Conservation (phyloP, 2,329 filamentous ascomycete species). For the Verticillium nubilum region DNA sequence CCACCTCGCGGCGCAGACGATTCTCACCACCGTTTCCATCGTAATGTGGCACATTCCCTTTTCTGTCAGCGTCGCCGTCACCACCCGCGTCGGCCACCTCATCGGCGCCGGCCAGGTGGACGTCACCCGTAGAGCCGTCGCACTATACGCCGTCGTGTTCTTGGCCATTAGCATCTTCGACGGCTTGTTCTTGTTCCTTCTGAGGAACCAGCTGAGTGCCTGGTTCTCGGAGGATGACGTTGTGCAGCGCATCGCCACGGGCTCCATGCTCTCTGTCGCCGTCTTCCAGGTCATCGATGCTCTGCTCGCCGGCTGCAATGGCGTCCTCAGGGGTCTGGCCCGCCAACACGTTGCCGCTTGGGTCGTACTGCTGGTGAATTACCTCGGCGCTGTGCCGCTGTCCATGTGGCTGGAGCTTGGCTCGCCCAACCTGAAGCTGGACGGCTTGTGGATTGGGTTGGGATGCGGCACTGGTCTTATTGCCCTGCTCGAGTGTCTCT, state of each 20-base stretch:
- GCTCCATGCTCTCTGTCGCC: conserved; percentile 24
- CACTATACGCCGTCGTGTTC: conserved; percentile 27
- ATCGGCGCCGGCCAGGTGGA: conserved; percentile 29
- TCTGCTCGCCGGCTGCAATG: conserved; percentile 28
- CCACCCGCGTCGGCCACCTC: conserved; percentile 35
- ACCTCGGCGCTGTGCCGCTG: conserved; percentile 29
- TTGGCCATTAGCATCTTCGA: conserved; percentile 25
- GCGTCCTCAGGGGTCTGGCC: conserved; percentile 31
- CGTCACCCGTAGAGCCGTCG: conserved; percentile 22
- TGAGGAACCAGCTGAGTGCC: conserved; percentile 21
- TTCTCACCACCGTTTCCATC: conserved; percentile 33
- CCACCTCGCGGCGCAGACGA: conserved; percentile 34
- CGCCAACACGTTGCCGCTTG: conserved; percentile 30
- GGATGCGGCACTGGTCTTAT: conserved; percentile 25
- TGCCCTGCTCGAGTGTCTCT: conserved; percentile 22
- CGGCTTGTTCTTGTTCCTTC: conserved; percentile 21
- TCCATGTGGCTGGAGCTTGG: conserved; percentile 32
- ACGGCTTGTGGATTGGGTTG: conserved; percentile 29
- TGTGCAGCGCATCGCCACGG: conserved; percentile 21
- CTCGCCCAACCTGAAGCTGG: conserved; percentile 20
- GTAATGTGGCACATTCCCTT: conserved; percentile 38
- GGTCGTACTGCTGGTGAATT: conserved; percentile 29
- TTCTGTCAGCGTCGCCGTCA: conserved; percentile 33
- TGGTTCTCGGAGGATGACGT: conserved; percentile 25
- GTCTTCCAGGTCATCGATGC: conserved; percentile 28